phyloP scores from a whole-genome alignment of 1,284 basidiomycete species.

The Ceraceosorus guamensis region DNA sequence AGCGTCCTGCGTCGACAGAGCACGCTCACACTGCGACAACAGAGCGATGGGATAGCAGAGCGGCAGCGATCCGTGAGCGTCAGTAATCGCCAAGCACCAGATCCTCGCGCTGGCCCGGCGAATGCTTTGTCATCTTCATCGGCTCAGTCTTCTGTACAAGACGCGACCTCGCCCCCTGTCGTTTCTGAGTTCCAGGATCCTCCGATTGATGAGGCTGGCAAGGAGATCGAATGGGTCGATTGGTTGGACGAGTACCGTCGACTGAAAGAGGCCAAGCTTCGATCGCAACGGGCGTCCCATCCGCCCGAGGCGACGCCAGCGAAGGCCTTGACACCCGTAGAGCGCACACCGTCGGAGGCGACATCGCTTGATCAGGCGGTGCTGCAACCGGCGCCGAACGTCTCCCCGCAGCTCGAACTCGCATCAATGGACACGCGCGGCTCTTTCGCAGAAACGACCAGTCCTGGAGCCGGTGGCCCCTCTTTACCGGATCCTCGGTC shows the following conservation, averaged over 20 bases:
- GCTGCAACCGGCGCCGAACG: no score
- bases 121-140: not conserved
- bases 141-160: not conserved
- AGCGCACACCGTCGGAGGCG: not conserved
- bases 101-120: slow-evolving; percentile 3
- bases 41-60: no score
- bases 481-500: no score
- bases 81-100: no score
- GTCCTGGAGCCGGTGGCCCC: no score
- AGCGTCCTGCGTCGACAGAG: slow-evolving; percentile 23
- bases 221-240: slow-evolving; percentile 57
- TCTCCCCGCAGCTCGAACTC: no score
- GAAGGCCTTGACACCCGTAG: slow-evolving; percentile 6
- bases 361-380: no score
- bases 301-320: no score
- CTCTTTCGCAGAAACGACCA: no score
- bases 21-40: slow-evolving; percentile 21
- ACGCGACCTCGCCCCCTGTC: no score
- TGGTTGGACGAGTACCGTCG: slow-evolving; percentile 57
- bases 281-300: slow-evolving; percentile 50
- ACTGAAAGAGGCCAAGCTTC: slow-evolving; percentile 56
- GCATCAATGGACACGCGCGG: no score
- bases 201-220: slow-evolving; percentile 1
- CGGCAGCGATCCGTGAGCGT: no score
- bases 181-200: not conserved